Evolutionary conservation across 2,329 filamentous ascomycete genomes (phyloP).

Genomic region (Penicillium janthinellum): DNA sequence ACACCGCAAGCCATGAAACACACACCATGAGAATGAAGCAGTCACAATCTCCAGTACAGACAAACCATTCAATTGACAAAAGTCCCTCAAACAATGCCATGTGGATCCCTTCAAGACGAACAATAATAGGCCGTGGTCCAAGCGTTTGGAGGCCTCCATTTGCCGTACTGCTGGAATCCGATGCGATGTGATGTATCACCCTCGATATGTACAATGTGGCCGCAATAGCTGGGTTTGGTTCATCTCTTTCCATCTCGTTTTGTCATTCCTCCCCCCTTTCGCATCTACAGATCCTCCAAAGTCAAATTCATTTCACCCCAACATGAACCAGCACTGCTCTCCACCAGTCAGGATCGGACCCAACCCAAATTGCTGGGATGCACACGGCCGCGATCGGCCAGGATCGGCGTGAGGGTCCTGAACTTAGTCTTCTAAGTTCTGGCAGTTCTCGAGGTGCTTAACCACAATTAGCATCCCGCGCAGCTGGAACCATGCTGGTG

Average conservation of each 20-base stretch:
- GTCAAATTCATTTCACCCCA: neutral
- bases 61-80: neutral
- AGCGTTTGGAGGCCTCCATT: slow-evolving; percentile 1
- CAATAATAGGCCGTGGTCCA: slow-evolving; percentile 2
- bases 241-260: neutral
- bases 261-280: neutral
- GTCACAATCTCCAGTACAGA: neutral
- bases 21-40: neutral
- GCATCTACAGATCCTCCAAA: neutral
- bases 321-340: neutral
- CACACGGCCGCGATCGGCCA: slow-evolving; percentile 10
- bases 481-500: neutral
- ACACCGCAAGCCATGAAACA: too few relatives aligned
- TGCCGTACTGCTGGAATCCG: neutral
- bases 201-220: neutral
- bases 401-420: neutral
- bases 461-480: neutral
- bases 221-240: too few relatives aligned
- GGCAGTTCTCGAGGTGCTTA: neutral
- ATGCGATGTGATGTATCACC: slow-evolving; percentile 11
- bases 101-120: neutral
- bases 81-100: slow-evolving; percentile 7
- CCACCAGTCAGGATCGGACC: slow-evolving; percentile 14
- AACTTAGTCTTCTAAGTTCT: too few relatives aligned
- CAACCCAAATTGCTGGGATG: slow-evolving; percentile 21